Percentiles rank a stretch among this genome's conserved stretches.
Evolutionary conservation across 78 protist species (phyloP).

Genomic region (Dictyostelium purpureum): DNA sequence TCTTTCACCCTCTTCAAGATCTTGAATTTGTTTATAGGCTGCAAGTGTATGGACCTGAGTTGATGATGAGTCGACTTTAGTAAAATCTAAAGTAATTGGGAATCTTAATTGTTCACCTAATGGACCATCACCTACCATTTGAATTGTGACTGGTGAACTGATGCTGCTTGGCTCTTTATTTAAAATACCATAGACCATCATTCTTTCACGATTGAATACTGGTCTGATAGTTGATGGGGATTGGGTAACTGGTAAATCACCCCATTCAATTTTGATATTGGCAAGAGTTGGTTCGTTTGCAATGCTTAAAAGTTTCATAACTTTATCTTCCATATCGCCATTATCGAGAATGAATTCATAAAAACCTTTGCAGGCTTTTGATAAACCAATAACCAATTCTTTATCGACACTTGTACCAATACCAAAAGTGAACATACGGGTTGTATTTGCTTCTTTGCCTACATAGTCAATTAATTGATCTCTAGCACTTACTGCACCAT

Average conservation of each 20-base stretch:
- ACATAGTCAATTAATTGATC: conserved; percentile 35
- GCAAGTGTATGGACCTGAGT: conserved; percentile 22
- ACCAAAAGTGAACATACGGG: conserved; percentile 73
- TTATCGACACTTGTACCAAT: conserved; percentile 74
- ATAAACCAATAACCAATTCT: conserved; percentile 59
- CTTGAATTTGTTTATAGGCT: conserved; percentile 15
- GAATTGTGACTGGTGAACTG: not conserved
- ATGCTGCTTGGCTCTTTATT: not conserved
- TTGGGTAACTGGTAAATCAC: not conserved
- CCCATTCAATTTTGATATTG: conserved; percentile 44
- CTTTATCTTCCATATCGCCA: conserved; percentile 13
- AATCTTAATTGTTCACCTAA: not conserved
- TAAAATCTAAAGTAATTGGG: not conserved
- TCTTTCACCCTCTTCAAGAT: conserved; percentile 35
- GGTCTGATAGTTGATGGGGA: conserved; percentile 42
- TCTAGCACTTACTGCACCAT: conserved; percentile 47
- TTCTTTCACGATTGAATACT: conserved; percentile 12
- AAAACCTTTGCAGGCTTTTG: conserved; percentile 57
- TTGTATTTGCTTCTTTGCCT: conserved; percentile 18
- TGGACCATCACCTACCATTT: conserved; percentile 43
- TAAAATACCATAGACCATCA: conserved; percentile 30
- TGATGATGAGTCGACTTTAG: not conserved
- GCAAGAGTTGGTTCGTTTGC: conserved; percentile 57
- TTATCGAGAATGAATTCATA: conserved; percentile 20
- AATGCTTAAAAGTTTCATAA: conserved; percentile 23